These are phyloP conservation scores for Phytophthora podocarpi DNA, from an alignment of 352 stramenopile species.

Conservation along the genomic window DNA sequence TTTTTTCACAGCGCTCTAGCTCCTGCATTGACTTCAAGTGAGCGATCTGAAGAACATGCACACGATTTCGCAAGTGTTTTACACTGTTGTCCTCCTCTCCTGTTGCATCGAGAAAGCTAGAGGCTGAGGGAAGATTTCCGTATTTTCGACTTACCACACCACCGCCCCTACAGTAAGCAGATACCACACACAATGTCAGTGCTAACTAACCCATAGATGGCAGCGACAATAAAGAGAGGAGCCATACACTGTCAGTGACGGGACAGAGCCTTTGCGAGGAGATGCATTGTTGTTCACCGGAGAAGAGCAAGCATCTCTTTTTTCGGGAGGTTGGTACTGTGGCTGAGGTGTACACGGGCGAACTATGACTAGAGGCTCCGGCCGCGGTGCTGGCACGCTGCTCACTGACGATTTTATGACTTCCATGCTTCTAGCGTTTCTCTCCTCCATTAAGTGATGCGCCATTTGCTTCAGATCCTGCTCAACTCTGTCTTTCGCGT, in stretches of 20 bases:
- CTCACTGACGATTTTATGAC: conserved; percentile 28
- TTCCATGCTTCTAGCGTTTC: conserved; percentile 44
- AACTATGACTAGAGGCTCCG: conserved; percentile 22
- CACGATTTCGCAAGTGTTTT: conserved; percentile 71
- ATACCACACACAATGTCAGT: conserved; percentile 9
- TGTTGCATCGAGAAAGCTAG: conserved; percentile 26
- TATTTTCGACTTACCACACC: conserved; percentile 44
- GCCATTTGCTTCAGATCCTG: conserved; percentile 64
- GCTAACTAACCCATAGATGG: neutral
- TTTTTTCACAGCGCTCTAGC: conserved; percentile 92
- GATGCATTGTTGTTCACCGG: conserved; percentile 42
- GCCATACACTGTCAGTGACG: conserved; percentile 24
- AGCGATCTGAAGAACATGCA: conserved; percentile 90
- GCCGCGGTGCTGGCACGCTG: conserved; percentile 12
- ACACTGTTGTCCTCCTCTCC: conserved; percentile 40
- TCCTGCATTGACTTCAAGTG: conserved; percentile 92
- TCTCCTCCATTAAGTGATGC: conserved; percentile 75
- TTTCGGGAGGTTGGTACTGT: conserved; percentile 33
- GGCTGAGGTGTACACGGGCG: conserved; percentile 9
- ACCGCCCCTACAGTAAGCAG: conserved; percentile 27
- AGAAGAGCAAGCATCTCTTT: conserved; percentile 68
- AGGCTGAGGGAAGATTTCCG: conserved; percentile 23
- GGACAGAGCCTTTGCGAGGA: neutral
- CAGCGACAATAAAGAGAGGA: neutral
- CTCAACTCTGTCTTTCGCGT: conserved; percentile 72